phyloP scores from a whole-genome alignment of 129 eudicot species.

The Pittosporum tobira region DNA sequence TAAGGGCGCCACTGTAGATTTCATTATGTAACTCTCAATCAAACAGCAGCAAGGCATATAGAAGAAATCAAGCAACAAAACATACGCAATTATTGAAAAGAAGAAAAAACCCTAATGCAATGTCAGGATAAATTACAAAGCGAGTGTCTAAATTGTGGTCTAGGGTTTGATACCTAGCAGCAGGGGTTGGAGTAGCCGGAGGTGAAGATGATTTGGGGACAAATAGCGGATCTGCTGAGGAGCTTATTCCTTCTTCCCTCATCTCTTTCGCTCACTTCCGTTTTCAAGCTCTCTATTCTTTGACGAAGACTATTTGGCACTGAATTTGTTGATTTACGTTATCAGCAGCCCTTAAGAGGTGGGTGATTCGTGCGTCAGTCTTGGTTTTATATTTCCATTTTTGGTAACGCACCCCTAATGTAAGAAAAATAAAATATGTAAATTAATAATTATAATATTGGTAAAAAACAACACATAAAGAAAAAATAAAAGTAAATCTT shows the following conservation, averaged over 20 bases:
- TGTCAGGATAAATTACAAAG: not conserved
- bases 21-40: slow-evolving; percentile 2
- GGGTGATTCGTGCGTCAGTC: slow-evolving; percentile 31
- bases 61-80: not conserved
- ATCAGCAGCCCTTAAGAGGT: slow-evolving; percentile 10
- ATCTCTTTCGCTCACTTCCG: slow-evolving; percentile 17
- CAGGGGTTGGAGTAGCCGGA: slow-evolving; percentile 50
- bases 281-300: slow-evolving; percentile 5
- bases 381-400: no score
- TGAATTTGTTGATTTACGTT: not conserved
- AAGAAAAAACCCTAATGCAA: not conserved
- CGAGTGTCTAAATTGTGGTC: not conserved
- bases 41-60: slow-evolving; percentile 8
- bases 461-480: no score
- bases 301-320: slow-evolving; percentile 13
- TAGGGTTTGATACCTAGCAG: slow-evolving; percentile 76
- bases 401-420: no score
- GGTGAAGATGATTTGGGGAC: slow-evolving; percentile 53
- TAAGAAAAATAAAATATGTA: no score
- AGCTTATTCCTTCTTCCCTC: slow-evolving; percentile 90
- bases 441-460: no score
- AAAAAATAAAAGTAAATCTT: no score
- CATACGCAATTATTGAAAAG: not conserved
- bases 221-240: slow-evolving; percentile 64
- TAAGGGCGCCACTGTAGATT: not conserved